Base-by-base conservation (phyloP, 352 stramenopile species). In the Globisporangium middletonii region DNA sequence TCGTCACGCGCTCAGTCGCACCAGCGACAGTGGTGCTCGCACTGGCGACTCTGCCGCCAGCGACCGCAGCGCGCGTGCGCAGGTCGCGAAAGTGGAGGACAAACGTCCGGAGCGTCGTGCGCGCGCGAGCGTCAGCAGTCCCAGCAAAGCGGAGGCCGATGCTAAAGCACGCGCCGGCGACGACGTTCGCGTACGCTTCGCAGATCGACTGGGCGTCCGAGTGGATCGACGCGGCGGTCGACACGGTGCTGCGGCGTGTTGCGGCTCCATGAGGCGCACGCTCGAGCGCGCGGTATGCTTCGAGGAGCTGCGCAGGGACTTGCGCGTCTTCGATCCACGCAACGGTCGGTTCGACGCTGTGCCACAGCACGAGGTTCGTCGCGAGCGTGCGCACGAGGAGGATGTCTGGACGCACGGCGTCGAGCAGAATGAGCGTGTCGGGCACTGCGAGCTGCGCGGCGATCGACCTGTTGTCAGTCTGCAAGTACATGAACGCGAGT, bases 401-500 rank as follows among this genome's bases (percentile, higher is more conserved):
- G 51, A 99, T 82, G 60, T 99, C 97, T 0, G 97, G 97, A 23
- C 97, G 88, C 28, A 98, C 89, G 47, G 97, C 96, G 55, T 99
- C 95, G 13, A 99, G 75, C 44, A 97, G 71, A 53, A 97, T 97
- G 42, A 98, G 78, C 11, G 96, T 99, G 44, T 98, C 79, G 7
- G 97, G 97, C 50, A 99, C 77, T 3, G 71, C 66, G 30, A 99
- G 69, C 28, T 92, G 83, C 19, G 82, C 81, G 13, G 86, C 79
- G 50, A 97, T 80, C 3, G 74, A 78, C 37, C 83, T 81, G 70
- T 97, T 97, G 58, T 86, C 80, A 35, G 81, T 98, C 63, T 96
- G 89, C 59, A 99, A 89, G 68, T 98, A 98, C 78, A 99, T 98
- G 43, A 99, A 89, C 15, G 87, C 95, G 23, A 99, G 72, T 9